Evolutionary conservation across 2,329 filamentous ascomycete species (phyloP).

Genomic region (Anthostomella pinea): DNA sequence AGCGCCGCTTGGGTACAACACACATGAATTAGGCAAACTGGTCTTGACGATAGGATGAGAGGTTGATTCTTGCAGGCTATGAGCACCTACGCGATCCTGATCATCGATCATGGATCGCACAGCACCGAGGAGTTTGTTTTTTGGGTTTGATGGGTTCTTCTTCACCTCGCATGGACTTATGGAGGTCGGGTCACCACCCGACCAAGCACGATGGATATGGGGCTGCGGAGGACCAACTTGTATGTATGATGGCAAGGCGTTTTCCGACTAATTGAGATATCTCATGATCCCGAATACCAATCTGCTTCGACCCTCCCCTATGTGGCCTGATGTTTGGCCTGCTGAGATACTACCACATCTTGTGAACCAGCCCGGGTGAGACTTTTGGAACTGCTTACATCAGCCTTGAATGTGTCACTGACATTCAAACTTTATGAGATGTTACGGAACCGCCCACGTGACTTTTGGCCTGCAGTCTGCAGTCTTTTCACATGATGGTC

Average conservation of each 20-base stretch:
- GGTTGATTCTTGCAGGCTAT: slow-evolving; percentile 34
- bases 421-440: no score
- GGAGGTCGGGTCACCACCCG: slow-evolving; percentile 23
- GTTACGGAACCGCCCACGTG: no score
- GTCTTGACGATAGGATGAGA: slow-evolving; percentile 26
- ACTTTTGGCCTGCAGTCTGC: no score
- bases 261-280: slow-evolving; percentile 45
- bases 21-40: slow-evolving; percentile 13
- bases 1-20: slow-evolving; percentile 22
- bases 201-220: slow-evolving; percentile 11
- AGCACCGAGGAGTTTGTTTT: slow-evolving; percentile 34
- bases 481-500: no score
- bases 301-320: no score
- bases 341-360: no score
- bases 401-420: no score
- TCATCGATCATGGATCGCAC: slow-evolving; percentile 32
- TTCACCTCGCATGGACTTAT: slow-evolving; percentile 31
- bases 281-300: slow-evolving; percentile 23
- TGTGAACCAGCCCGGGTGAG: no score
- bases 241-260: slow-evolving; percentile 49
- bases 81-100: slow-evolving; percentile 29
- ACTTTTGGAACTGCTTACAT: no score
- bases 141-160: slow-evolving; percentile 28
- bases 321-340: no score
- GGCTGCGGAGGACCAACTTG: slow-evolving; percentile 29